Evolutionary conservation across 2,329 filamentous ascomycete species (phyloP), one percentile per base, ranked within the genome.

Genomic region (Nemania diffusa): DNA sequence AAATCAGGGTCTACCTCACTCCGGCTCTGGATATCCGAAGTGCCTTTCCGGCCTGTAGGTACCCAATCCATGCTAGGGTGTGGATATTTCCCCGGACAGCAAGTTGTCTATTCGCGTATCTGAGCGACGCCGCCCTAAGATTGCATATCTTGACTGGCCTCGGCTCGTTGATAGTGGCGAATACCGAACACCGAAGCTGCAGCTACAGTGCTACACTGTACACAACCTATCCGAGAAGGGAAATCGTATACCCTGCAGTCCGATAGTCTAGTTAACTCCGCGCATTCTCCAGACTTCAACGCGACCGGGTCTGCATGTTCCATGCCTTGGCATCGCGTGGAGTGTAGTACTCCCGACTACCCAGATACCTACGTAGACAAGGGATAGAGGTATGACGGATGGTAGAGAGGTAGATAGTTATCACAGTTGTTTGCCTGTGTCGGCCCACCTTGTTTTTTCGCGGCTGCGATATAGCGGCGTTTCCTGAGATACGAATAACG

Each of bases 71-170:
- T 62, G 29, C 40, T 26, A 57, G 27, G 13, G 15, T 40, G 29
- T 27, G 59, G 64, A 53, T 5, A 27, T 32, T 67, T 67, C 59
- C 64, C 64, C 64, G 46, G 59, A 50, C 40, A 26, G 24, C 44
- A 26, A 27, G 11, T 42, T 24, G 42, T 40, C 9, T 24, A 1
- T 17, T 20, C 24, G 22, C 24, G 24, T 46, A 44, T 32, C 52
- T 40, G 15, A 40, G 42, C 55, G 29, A 60, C 61, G 65, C 65
- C 56, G 65, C 65, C 56, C 51, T 67, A 67, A 67, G 65, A 52
- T 29, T 56, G 48, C 20, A 46, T 64, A 51, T 32, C 34, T 42
- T 27, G 29, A 20, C 42, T 5, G 56, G 29, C 27, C 52, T 50
- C 48, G 17, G 37, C 59, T 34, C 48, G 11, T 8, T 13, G 22